Base-by-base conservation (phyloP, 2,329 filamentous ascomycete species). In the Aureobasidium sp. region DNA sequence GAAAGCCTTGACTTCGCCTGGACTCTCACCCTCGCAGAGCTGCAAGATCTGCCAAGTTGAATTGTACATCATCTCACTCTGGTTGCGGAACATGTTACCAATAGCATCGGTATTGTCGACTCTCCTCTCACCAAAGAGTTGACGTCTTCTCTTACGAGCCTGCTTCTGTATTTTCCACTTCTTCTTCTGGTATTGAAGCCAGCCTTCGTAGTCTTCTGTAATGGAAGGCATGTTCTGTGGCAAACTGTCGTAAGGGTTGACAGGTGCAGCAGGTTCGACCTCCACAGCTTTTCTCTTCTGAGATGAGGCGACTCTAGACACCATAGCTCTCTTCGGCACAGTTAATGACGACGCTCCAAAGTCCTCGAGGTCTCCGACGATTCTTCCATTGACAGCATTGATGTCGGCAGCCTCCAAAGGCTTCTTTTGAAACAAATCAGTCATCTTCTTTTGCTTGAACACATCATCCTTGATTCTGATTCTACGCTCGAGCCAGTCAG, bases 121-220 rank as follows among this genome's bases (percentile, higher is more conserved):
- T 12, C 87, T 84, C 63, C 88, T 87, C 69, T 99, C 93, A 64
- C 94, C 94, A 69, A 99, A 99, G 0, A 99, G 80, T 72, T 99
- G 94, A 53, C 93, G 85, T 66, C 95, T 84, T 47, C 93, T 87
- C 64, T 87, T 82, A 26, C 94, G 86, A 37, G 93, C 92, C 72
- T 96, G 89, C 71, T 92, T 96, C 73, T 99, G 94, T 41, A 97
- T 88, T 78, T 93, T 97, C 94, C 94, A 99, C 75, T 99, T 99
- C 77, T 92, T 86, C 76, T 99, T 99, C 73, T 99, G 94, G 70
- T 97, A 97, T 70, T 88, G 83, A 59, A 99, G 74, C 79, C 96
- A 99, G 0, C 85, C 90, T 20, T 85, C 79, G 68, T 99, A 99
- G 74, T 99, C 88, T 53, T 94, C 86, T 0, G 86, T 89, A 24